A percentile compares a stretch with the other conserved stretches of the same genome.
phyloP scores from a whole-genome alignment of 129 eudicot species.

The Flaveria bidentis region DNA sequence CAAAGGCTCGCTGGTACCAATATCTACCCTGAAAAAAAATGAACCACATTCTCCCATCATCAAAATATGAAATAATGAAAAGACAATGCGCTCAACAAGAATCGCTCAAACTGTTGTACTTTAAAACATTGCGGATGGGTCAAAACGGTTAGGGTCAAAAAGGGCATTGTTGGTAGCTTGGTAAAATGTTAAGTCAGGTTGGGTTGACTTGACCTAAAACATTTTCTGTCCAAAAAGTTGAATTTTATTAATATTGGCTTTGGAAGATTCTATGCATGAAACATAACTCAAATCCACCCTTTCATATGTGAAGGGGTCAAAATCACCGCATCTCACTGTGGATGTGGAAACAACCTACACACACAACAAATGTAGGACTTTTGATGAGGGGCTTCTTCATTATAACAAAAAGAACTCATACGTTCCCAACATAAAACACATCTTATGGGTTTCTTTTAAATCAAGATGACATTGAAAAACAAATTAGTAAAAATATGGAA shows the following conservation, averaged over 20 bases:
- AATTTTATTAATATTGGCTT: neutral
- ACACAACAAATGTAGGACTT: neutral
- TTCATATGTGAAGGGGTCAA: neutral
- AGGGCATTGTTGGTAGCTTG: too few species aligned
- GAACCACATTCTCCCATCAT: neutral
- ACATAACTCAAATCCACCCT: neutral
- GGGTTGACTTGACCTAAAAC: neutral
- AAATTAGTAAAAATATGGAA: neutral
- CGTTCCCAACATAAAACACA: neutral
- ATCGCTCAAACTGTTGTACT: neutral
- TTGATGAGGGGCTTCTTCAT: neutral
- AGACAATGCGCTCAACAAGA: neutral
- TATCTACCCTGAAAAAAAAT: conserved; percentile 78
- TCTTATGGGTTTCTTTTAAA: neutral
- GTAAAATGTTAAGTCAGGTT: too few species aligned
- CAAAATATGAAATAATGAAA: neutral
- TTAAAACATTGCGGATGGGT: neutral
- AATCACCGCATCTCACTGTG: neutral
- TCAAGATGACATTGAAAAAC: conserved; percentile 2
- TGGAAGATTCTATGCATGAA: neutral
- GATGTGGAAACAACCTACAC: too few species aligned
- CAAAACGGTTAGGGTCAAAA: neutral
- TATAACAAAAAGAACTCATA: neutral
- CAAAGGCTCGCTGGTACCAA: conserved; percentile 83
- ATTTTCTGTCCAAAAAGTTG: neutral